phyloP scores from a whole-genome alignment of 129 eudicot genomes.

The Pittosporum tobira region DNA sequence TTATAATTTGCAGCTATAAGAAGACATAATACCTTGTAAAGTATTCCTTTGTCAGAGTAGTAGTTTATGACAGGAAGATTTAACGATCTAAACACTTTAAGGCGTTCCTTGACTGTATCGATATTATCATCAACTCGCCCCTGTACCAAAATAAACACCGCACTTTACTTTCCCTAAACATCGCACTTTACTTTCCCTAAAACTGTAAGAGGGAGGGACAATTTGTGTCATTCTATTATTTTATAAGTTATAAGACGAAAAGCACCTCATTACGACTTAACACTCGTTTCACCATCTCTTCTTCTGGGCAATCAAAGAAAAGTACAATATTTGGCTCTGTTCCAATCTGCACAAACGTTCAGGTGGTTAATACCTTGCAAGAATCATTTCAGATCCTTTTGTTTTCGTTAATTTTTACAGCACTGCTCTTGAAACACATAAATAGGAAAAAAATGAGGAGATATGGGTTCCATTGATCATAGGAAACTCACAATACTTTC shows the following conservation, averaged over 20 bases:
- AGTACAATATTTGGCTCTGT: constrained; percentile 74
- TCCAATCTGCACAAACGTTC: constrained; percentile 52
- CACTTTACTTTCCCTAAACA: constrained; percentile 9
- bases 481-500: constrained; percentile 70
- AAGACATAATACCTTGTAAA: constrained; percentile 53
- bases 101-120: constrained; percentile 78
- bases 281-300: constrained; percentile 85
- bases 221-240: background rate
- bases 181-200: constrained; percentile 1
- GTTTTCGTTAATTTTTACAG: background rate
- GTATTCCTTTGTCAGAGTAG: constrained; percentile 69
- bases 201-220: background rate
- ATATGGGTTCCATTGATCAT: background rate
- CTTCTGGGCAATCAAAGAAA: constrained; percentile 86
- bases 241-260: background rate
- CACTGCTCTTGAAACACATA: background rate
- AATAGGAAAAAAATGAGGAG: background rate
- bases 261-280: constrained; percentile 76
- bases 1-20: background rate
- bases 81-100: constrained; percentile 55
- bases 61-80: constrained; percentile 77
- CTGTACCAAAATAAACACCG: constrained; percentile 27
- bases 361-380: background rate
- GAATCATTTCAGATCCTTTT: background rate
- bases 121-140: constrained; percentile 92